Base-by-base conservation (phyloP, 2,329 filamentous ascomycete genomes). In the Aspergillus carbonarius region DNA sequence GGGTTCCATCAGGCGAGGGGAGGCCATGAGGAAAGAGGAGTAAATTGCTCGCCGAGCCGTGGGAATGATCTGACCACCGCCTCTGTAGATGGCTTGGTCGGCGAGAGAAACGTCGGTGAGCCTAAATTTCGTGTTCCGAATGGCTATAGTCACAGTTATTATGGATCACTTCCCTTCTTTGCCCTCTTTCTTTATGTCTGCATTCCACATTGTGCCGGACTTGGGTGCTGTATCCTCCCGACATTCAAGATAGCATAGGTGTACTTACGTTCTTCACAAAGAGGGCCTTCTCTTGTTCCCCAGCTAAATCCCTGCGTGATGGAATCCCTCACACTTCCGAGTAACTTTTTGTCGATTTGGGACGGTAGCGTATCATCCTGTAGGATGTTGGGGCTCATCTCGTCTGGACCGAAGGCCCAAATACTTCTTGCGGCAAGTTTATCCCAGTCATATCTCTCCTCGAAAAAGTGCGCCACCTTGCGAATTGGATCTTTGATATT, bases 381-480 rank as follows among this genome's bases (percentile, higher is more conserved):
- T 51, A 99, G 80, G 64, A 99, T 95, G 75, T 99, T 99, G 5
- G 95, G 92, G 0, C 93, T 91, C 81, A 88, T 89, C 65, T 99
- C 95, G 59, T 98, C 93, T 4, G 95, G 95, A 2, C 95, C 95
- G 78, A 99, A 99, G 1, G 95, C 95, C 95, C 95, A 99, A 70
- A 99, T 96, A 72, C 93, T 97, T 69, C 95, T 85, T 23, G 91
- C 92, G 13, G 95, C 93, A 62, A 99, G 83, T 68, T 97, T 86
- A 78, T 99, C 95, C 89, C 96, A 99, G 57, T 93, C 93, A 73
- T 99, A 96, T 65, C 92, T 95, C 61, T 96, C 91, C 74, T 98
- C 93, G 70, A 99, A 98, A 80, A 96, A 98, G 70, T 95, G 96
- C 68, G 93, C 93, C 42, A 96, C 95, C 72, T 93, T 93, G 57